Percentiles rank a stretch among this genome's conserved stretches.
phyloP scores from a whole-genome alignment of 2,329 filamentous ascomycete species.

The Clarireedia monteithiana region DNA sequence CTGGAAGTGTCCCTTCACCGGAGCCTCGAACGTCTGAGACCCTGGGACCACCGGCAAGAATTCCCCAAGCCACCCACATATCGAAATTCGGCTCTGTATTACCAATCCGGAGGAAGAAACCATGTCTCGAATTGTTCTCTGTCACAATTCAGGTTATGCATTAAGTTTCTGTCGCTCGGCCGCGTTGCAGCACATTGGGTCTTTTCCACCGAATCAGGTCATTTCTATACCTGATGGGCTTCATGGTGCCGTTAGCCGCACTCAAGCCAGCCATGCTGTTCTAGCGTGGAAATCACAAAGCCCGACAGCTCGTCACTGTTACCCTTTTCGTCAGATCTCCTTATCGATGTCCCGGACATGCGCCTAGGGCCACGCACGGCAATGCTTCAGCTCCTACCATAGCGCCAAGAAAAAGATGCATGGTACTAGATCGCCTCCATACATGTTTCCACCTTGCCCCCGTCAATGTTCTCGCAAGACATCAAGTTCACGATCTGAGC shows the following conservation, averaged over 20 bases:
- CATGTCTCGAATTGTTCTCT: too few relatives aligned
- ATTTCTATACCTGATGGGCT: neutral
- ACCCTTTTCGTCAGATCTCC: slow-evolving; percentile 14
- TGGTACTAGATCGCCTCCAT: slow-evolving; percentile 17
- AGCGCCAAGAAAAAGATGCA: slow-evolving; percentile 16
- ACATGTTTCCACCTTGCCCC: slow-evolving; percentile 18
- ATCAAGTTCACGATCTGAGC: slow-evolving; percentile 6
- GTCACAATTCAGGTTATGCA: neutral
- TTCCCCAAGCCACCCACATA: neutral
- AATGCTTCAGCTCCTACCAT: slow-evolving; percentile 18
- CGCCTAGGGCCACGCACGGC: slow-evolving; percentile 13
- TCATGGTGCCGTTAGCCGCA: neutral
- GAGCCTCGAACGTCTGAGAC: neutral
- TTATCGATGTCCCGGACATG: slow-evolving; percentile 11
- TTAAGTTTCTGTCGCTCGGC: neutral
- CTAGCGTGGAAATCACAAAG: neutral
- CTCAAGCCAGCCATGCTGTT: neutral
- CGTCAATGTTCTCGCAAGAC: slow-evolving; percentile 6
- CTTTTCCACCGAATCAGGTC: neutral
- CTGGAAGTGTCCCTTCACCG: neutral
- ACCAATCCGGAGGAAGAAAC: neutral
- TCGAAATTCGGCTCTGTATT: neutral
- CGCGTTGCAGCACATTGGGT: neutral
- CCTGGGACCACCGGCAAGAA: neutral
- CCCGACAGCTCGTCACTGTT: slow-evolving; percentile 13